phyloP scores from a whole-genome alignment of 2,329 filamentous ascomycete genomes.

The Eutypa lata region DNA sequence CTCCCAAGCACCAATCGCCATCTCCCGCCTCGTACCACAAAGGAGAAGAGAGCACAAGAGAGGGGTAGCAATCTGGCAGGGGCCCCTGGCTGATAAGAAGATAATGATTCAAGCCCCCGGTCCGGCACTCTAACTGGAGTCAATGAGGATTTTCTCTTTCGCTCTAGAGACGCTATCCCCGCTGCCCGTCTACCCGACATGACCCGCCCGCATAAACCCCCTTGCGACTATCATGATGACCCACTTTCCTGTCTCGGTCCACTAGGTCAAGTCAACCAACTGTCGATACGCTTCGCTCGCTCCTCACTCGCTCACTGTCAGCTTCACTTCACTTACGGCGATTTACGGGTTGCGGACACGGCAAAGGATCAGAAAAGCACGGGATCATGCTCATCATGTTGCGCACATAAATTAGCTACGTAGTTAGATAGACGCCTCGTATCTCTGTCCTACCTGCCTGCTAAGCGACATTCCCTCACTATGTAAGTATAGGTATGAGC shows the following conservation, averaged over 20 bases:
- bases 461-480: too few relatives aligned
- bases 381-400: neutral
- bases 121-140: neutral
- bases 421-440: neutral
- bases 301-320: neutral
- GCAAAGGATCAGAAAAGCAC: too few relatives aligned
- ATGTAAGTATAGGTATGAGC: too few relatives aligned
- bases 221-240: constrained; percentile 8
- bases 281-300: neutral
- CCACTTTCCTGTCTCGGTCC: constrained; percentile 1
- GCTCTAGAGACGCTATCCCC: constrained; percentile 11
- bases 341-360: too few relatives aligned
- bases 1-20: neutral
- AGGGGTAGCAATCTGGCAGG: neutral
- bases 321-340: neutral
- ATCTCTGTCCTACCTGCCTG: neutral
- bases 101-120: neutral
- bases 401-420: neutral
- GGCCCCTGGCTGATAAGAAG: neutral
- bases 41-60: neutral
- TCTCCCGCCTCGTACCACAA: neutral
- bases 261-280: neutral
- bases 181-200: constrained; percentile 15
- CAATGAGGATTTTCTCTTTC: neutral
- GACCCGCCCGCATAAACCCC: constrained; percentile 5